These are phyloP conservation scores for Fusarium oxysporum DNA, from an alignment of 2,329 filamentous ascomycete genomes.

Conservation along the genomic window DNA sequence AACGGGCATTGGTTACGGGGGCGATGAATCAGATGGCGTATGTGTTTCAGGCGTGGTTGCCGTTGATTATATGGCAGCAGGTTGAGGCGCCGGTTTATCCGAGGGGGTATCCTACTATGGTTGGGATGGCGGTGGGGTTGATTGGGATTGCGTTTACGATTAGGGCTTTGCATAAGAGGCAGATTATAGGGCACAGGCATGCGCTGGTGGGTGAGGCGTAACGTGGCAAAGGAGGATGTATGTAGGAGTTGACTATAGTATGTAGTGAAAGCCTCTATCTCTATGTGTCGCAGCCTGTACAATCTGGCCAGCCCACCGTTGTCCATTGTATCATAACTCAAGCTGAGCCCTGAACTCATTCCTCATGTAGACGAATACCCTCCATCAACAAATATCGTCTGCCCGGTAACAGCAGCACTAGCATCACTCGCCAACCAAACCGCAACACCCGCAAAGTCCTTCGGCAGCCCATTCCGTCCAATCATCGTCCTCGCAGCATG, in stretches of 20 bases:
- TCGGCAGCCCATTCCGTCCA: constrained; percentile 47
- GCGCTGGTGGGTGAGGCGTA: not conserved
- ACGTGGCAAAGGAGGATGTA: not conserved
- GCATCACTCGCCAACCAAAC: constrained; percentile 49
- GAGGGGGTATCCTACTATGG: constrained; percentile 70
- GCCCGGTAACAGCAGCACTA: constrained; percentile 49
- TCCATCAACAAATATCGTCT: constrained; percentile 51
- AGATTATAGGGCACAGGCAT: constrained; percentile 3
- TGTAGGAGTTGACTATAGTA: not conserved
- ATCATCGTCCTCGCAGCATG: constrained; percentile 49
- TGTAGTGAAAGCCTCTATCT: not conserved
- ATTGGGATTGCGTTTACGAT: constrained; percentile 64
- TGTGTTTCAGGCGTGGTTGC: constrained; percentile 77
- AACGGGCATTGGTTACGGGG: constrained; percentile 73
- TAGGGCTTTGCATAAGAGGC: constrained; percentile 41
- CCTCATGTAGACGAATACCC: constrained; percentile 46
- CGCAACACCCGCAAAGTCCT: constrained; percentile 48
- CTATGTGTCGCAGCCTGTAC: fast-evolving
- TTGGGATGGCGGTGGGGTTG: constrained; percentile 60
- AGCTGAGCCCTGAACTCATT: fast-evolving
- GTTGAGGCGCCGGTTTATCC: constrained; percentile 70
- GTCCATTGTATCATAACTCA: not conserved
- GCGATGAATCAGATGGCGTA: constrained; percentile 80
- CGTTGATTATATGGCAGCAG: constrained; percentile 74
- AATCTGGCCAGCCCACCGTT: not conserved